These are phyloP conservation scores for Lactarius hengduanensis DNA, from an alignment of 768 basidiomycete genomes.

Conservation along the genomic window DNA sequence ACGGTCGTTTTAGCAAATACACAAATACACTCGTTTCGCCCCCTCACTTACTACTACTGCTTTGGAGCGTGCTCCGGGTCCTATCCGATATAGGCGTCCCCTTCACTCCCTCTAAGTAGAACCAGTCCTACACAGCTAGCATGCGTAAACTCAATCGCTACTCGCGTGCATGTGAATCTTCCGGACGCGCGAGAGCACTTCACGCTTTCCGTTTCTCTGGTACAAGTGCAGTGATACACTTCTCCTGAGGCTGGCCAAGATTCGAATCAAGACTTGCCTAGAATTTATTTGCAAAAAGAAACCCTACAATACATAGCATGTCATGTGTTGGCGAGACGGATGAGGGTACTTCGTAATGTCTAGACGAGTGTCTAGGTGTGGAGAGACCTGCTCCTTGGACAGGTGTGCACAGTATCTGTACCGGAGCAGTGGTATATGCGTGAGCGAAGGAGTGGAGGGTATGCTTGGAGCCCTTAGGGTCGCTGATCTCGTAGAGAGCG, in stretches of 20 bases:
- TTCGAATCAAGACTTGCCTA: background rate
- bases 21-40: constrained; percentile 1
- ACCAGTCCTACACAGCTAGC: background rate
- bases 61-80: background rate
- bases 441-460: no score
- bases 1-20: background rate
- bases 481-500: no score
- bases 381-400: no score
- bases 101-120: background rate
- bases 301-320: no score
- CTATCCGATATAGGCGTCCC: background rate
- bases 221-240: background rate
- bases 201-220: background rate
- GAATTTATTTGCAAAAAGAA: no score
- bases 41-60: background rate
- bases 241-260: background rate
- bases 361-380: no score
- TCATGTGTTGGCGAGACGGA: no score
- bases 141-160: background rate
- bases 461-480: no score
- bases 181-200: background rate
- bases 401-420: no score
- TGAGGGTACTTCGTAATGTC: no score
- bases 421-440: no score
- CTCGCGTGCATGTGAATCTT: no score